These are phyloP conservation scores for Eutypella sp. DNA, from an alignment of 2,329 filamentous ascomycete species.

Conservation along the genomic window DNA sequence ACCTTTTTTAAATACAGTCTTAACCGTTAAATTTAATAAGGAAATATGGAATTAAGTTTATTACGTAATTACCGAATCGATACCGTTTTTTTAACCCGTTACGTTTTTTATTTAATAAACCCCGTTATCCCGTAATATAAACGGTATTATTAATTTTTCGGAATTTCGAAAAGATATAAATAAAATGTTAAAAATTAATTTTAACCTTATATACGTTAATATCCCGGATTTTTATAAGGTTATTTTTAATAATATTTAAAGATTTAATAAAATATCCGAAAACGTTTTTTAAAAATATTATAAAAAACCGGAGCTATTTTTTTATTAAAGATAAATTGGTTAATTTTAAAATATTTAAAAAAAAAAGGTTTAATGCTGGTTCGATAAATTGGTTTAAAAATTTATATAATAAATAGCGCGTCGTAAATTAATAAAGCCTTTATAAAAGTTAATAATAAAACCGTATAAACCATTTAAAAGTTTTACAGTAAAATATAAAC, in stretches of 20 bases:
- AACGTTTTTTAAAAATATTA: not conserved
- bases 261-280: not conserved
- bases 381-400: constrained; percentile 23
- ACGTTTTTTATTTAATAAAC: constrained; percentile 22
- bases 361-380: constrained; percentile 30
- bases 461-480: constrained; percentile 21
- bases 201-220: not conserved
- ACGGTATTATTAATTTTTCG: constrained; percentile 26
- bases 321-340: constrained; percentile 6
- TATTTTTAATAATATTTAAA: not conserved
- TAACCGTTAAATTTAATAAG: constrained; percentile 22
- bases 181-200: not conserved
- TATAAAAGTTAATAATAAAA: constrained; percentile 11
- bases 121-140: constrained; percentile 23
- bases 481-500: constrained; percentile 27
- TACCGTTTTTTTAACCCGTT: constrained; percentile 23
- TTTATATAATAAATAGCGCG: constrained; percentile 22
- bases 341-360: constrained; percentile 32
- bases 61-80: constrained; percentile 29
- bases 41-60: constrained; percentile 33
- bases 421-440: constrained; percentile 11
- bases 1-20: constrained; percentile 26
- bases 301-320: not conserved
- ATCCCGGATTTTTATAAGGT: not conserved
- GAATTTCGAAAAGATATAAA: not conserved